Conservation (phyloP, 1,284 basidiomycete genomes). For the Chondrostereum purpureum region DNA sequence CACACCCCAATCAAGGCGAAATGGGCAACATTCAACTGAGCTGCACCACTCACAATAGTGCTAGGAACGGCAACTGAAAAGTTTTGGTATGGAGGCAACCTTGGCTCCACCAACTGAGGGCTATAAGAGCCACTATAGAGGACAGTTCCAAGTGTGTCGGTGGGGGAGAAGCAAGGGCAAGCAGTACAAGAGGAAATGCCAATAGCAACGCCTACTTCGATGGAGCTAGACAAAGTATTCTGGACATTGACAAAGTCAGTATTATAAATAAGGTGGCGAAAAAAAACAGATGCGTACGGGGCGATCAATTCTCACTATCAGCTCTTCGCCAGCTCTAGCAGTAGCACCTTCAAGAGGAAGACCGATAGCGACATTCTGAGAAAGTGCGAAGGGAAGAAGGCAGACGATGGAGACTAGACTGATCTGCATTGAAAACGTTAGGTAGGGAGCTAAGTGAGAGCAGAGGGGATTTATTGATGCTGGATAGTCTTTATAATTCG, state of each 20-base stretch:
- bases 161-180: neutral
- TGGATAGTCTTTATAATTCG: too few species aligned
- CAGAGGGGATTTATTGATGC: too few species aligned
- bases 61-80: conserved; percentile 6
- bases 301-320: conserved; percentile 13
- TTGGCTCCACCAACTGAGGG: conserved; percentile 3
- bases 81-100: conserved; percentile 4
- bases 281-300: conserved; percentile 12
- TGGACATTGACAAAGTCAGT: neutral
- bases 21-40: conserved; percentile 4
- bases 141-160: neutral
- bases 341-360: conserved; percentile 9
- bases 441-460: too few species aligned
- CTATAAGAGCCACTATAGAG: conserved; percentile 4
- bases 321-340: conserved; percentile 9
- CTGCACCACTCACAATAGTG: neutral
- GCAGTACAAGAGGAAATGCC: conserved; percentile 5
- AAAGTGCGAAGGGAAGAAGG: too few species aligned
- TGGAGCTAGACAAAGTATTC: conserved; percentile 9
- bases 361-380: conserved; percentile 13
- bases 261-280: neutral
- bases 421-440: too few species aligned
- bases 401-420: too few species aligned
- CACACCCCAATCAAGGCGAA: conserved; percentile 8
- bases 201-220: conserved; percentile 8